phyloP scores from a whole-genome alignment of 2,329 filamentous ascomycete genomes.

The Fusarium pininemorale region DNA sequence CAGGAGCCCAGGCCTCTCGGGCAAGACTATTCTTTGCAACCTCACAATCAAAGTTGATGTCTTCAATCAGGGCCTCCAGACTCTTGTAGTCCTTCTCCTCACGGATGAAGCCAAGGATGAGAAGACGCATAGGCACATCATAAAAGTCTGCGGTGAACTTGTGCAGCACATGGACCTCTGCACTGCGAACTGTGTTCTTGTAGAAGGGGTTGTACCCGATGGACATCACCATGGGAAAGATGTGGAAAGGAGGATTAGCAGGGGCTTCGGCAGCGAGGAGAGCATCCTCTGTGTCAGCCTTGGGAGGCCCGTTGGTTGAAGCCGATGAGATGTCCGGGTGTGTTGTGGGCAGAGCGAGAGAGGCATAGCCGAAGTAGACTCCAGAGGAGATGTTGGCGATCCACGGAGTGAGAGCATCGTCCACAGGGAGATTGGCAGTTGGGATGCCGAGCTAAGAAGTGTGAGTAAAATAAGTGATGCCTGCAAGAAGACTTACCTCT shows the following conservation, averaged over 20 bases:
- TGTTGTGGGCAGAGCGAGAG: conserved; percentile 66
- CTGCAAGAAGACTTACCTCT: conserved; percentile 66
- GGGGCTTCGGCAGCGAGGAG: conserved; percentile 19
- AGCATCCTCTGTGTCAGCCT: conserved; percentile 22
- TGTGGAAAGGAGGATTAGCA: conserved; percentile 44
- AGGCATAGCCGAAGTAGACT: conserved; percentile 94
- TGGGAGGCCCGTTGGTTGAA: conserved; percentile 5
- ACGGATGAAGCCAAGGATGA: conserved; percentile 87
- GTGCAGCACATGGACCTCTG: conserved; percentile 91
- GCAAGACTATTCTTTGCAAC: conserved; percentile 79
- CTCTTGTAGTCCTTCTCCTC: conserved; percentile 89
- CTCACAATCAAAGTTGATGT: conserved; percentile 89
- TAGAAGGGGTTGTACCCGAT: conserved; percentile 99
- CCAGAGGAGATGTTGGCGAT: conserved; percentile 74
- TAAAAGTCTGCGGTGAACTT: conserved; percentile 86
- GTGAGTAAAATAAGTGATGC: background rate
- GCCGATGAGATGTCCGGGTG: conserved; percentile 54
- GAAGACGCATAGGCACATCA: conserved; percentile 77
- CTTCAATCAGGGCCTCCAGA: conserved; percentile 83
- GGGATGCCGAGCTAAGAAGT: conserved; percentile 83
- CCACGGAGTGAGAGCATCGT: conserved; percentile 67
- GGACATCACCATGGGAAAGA: conserved; percentile 90
- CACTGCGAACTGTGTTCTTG: conserved; percentile 85
- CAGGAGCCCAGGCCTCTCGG: conserved; percentile 67
- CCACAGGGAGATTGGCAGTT: conserved; percentile 89